Base-by-base conservation (phyloP, 306 rosid genomes). In the Pyrus betulifolia region DNA sequence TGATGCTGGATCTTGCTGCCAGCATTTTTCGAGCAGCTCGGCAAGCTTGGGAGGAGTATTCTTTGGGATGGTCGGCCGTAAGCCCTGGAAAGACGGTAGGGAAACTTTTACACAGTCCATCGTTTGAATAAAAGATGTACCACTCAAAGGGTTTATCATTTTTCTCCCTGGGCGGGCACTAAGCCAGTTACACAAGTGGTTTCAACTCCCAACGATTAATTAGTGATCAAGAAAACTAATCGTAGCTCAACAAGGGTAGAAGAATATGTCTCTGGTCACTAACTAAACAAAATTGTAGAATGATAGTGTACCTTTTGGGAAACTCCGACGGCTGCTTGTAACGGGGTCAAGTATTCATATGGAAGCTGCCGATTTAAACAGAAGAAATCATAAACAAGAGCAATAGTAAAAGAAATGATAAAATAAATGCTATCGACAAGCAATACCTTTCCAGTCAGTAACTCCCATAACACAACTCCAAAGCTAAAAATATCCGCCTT, bases 401-500 rank as follows among this genome's bases (percentile, higher is more conserved):
- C 11, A 69, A 28, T 46, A 31, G 40, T 14, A 30, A 69, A 76
- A 57, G 27, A 11, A 19, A 35, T 6, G 27, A 44, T 30, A 55
- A 75, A 58, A 67, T 4, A 1, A 51, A 27, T 70, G 65, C 54
- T 22, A 63, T 60, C 17, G 61, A 59, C 62, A 69, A 76, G 77
- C 52, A 78, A 76, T 89, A 96, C 99, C 99, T 89, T 96, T 82
- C 97, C 96, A 15, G 99, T 91, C 68, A 91, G 88, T 64, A 93
- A 83, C 82, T 96, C 99, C 99, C 99, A 96, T 58, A 96, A 80
- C 74, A 96, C 98, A 76, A 96, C 61, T 81, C 87, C 99, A 70
- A 96, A 96, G 87, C 99, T 96, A 84, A 96, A 93, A 80, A 96
- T 93, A 77, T 96, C 99, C 66, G 98, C 99, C 87, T 91, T 96